These are phyloP conservation scores for Pisolithus tinctorius DNA, from an alignment of 768 basidiomycete genomes.

Conservation along the genomic window DNA sequence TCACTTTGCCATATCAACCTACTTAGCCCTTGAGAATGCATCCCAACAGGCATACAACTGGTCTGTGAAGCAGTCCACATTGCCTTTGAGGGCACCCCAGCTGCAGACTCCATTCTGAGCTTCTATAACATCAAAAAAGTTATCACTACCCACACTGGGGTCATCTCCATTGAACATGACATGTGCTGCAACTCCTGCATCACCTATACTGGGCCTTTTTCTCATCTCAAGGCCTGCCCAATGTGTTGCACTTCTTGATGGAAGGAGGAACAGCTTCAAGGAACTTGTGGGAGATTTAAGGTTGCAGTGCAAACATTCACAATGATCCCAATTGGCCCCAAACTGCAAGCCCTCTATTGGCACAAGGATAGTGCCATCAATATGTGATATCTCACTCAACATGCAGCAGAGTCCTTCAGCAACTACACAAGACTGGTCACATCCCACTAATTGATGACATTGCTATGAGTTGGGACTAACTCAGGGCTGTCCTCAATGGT, in stretches of 20 bases:
- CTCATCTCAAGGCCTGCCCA: conserved; percentile 7
- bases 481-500: not conserved
- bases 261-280: not conserved
- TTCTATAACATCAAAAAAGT: conserved; percentile 3
- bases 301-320: conserved; percentile 3
- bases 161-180: not conserved
- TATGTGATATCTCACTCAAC: conserved; percentile 1
- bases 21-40: conserved; percentile 4
- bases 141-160: conserved; percentile 2
- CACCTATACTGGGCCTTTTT: conserved; percentile 18
- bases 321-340: conserved; percentile 15
- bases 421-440: not conserved
- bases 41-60: conserved; percentile 2
- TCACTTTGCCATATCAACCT: conserved; percentile 2
- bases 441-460: conserved; percentile 4
- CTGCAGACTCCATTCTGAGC: conserved; percentile 7
- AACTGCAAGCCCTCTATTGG: conserved; percentile 29
- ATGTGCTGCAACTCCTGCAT: conserved; percentile 14
- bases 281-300: conserved; percentile 2
- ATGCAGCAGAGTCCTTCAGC: conserved; percentile 1
- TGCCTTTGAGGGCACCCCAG: conserved; percentile 1
- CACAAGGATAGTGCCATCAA: not conserved
- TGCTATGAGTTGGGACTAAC: not conserved
- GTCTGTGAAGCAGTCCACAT: not conserved
- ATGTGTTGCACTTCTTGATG: conserved; percentile 23